Conservation (phyloP, 768 basidiomycete genomes). For the Lactarius tabidus region DNA sequence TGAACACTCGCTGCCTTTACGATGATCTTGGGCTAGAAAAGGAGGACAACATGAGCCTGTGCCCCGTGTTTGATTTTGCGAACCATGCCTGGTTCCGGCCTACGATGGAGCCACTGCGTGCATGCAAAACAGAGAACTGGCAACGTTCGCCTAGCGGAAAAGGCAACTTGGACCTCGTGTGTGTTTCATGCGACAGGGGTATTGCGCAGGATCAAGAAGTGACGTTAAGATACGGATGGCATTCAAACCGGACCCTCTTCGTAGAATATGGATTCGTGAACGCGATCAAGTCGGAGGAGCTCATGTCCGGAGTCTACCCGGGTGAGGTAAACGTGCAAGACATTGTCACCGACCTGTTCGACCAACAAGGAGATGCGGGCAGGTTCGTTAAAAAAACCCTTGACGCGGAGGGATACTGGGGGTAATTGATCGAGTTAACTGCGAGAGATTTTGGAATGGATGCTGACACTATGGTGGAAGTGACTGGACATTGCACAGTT, state of each 20-base stretch:
- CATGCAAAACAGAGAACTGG: slow-evolving; percentile 9
- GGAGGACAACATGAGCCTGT: slow-evolving; percentile 79
- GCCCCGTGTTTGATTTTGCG: slow-evolving; percentile 88
- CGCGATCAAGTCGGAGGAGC: slow-evolving; percentile 30
- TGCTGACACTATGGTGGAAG: slow-evolving; percentile 38
- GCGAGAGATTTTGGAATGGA: not conserved
- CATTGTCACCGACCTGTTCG: slow-evolving; percentile 48
- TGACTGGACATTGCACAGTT: slow-evolving; percentile 72
- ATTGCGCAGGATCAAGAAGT: slow-evolving; percentile 60
- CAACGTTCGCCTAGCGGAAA: slow-evolving; percentile 7
- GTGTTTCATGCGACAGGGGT: slow-evolving; percentile 41
- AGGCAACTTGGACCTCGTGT: slow-evolving; percentile 40
- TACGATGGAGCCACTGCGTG: slow-evolving; percentile 41
- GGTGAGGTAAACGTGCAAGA: slow-evolving; percentile 65
- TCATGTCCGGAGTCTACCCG: slow-evolving; percentile 31
- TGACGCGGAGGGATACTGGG: slow-evolving; percentile 72
- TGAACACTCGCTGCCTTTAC: slow-evolving; percentile 90
- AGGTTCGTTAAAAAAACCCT: slow-evolving; percentile 51
- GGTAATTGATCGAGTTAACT: slow-evolving; percentile 42
- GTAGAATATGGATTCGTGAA: slow-evolving; percentile 89
- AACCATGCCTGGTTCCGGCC: slow-evolving; percentile 57
- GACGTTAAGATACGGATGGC: slow-evolving; percentile 73
- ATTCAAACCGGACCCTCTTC: slow-evolving; percentile 73
- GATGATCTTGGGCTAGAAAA: slow-evolving; percentile 51
- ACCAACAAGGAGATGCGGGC: slow-evolving; percentile 38